Conservation (phyloP, 345 rosid genomes). For the Aegle marmelos region DNA sequence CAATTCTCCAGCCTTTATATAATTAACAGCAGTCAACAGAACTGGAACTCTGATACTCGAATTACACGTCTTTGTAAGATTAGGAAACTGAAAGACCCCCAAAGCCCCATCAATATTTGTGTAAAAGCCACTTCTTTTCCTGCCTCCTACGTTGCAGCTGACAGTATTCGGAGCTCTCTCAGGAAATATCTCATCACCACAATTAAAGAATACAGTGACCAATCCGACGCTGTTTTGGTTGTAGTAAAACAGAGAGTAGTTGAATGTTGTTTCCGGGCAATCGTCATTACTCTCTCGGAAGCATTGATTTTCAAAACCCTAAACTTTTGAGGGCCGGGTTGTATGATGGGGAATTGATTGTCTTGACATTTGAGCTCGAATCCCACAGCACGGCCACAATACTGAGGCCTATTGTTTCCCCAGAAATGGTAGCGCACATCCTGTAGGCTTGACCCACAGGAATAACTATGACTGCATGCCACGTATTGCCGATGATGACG, state of each 20-base stretch:
- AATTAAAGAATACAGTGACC: conserved; percentile 32
- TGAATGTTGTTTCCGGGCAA: conserved; percentile 20
- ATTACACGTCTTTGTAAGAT: neutral
- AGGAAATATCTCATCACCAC: neutral
- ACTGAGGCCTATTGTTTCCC: conserved; percentile 22
- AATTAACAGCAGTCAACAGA: neutral
- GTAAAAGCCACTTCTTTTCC: neutral
- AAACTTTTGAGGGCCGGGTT: neutral
- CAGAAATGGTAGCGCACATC: conserved; percentile 49
- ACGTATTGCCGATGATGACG: conserved; percentile 16
- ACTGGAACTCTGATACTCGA: conserved; percentile 19
- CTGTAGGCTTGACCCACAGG: conserved; percentile 28
- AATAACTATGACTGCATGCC: conserved; percentile 19
- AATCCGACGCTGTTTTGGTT: neutral
- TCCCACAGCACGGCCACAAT: conserved; percentile 32
- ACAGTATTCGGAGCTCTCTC: neutral
- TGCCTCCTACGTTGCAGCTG: neutral
- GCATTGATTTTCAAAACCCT: neutral
- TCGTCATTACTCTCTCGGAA: neutral
- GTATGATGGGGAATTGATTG: neutral
- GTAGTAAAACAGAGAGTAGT: neutral
- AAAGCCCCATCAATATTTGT: neutral
- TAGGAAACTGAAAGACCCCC: neutral
- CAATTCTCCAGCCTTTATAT: fast-evolving
- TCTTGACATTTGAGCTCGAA: conserved; percentile 35